Conservation (phyloP, 73 alveolate genomes). For the Paramecium biaurelia region DNA sequence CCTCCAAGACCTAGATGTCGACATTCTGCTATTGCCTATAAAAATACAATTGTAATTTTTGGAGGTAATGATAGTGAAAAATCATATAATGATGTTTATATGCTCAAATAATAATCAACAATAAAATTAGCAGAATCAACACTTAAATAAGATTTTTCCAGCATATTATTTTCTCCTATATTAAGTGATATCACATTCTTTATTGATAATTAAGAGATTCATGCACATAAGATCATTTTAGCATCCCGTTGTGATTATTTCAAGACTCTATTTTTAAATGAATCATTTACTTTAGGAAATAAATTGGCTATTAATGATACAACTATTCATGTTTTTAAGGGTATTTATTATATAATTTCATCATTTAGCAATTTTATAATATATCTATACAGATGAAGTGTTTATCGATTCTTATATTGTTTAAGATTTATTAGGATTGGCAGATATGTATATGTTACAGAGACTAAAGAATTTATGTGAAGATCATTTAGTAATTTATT, state of each 20-base stretch:
- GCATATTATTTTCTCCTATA: conserved; percentile 47
- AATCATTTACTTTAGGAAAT: neutral
- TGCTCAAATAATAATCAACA: conserved; percentile 29
- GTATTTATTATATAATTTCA: conserved; percentile 39
- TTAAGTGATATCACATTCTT: conserved; percentile 71
- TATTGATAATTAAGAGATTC: conserved; percentile 60
- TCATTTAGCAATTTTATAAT: conserved; percentile 60
- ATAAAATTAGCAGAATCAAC: conserved; percentile 72
- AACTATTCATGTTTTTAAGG: conserved; percentile 10
- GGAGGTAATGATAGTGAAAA: conserved; percentile 89
- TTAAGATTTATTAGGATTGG: conserved; percentile 64
- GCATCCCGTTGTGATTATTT: conserved; percentile 77
- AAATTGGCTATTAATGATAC: neutral
- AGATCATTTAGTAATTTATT: conserved; percentile 52
- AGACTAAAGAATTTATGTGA: conserved; percentile 79
- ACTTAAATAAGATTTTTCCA: conserved; percentile 54
- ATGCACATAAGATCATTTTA: conserved; percentile 75
- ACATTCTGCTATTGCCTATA: conserved; percentile 74
- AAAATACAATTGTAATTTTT: conserved; percentile 71
- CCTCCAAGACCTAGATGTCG: conserved; percentile 83
- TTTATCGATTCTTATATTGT: conserved; percentile 49
- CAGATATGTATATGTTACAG: conserved; percentile 65
- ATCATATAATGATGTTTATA: conserved; percentile 72
- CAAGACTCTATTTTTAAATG: conserved; percentile 61
- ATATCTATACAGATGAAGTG: conserved; percentile 72